Base-by-base conservation (phyloP, 106 monocot species). In the Allium fistulosum region DNA sequence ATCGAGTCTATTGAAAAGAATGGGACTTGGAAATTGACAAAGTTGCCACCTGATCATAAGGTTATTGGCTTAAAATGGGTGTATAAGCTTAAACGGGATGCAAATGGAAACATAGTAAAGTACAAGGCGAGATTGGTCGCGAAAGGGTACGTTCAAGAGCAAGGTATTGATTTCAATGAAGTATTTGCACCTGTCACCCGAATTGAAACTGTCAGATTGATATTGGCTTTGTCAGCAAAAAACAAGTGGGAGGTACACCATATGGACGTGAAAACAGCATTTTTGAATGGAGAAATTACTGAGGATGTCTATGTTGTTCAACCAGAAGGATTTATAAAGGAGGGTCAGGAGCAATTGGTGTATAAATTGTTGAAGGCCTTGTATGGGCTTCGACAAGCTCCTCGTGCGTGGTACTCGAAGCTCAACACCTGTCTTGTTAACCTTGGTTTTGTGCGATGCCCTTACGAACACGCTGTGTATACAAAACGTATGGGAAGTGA, bases 271-370 rank as follows among this genome's bases (percentile, higher is more conserved):
- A 68, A 68, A 27, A 49, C 51, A 2, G 18, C 18, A 0, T 68
- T 68, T 11, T 27, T 68, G 1, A 51, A 68, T 26, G 53, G 0
- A 2, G 47, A 18, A 5, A 9, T 68, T 0, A 3, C 47, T 1
- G 68, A 53, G 17, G 64, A 65, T 27, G 64, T 65, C 48, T 68
- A 53, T 53, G 53, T 68, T 18, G 68, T 53, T 26, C 52, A 68
- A 10, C 52, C 68, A 6, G 0, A 17, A 26, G 51, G 51, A 9
- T 68, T 18, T 52, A 16, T 8, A 1, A 51, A 52, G n/a, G 27
- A 52, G 49, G 52, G 68, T 4, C 16, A 52, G 9, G 68, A 68
- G 16, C 14, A 53, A 1, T 10, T 22, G 51, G 68, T 68, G 9
- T 50, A 49, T 22, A 52, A 52, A 22, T 7, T 68, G 12, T 53